Base-by-base conservation (phyloP, 805 yeast species). In the Myxozyma mucilagina region DNA sequence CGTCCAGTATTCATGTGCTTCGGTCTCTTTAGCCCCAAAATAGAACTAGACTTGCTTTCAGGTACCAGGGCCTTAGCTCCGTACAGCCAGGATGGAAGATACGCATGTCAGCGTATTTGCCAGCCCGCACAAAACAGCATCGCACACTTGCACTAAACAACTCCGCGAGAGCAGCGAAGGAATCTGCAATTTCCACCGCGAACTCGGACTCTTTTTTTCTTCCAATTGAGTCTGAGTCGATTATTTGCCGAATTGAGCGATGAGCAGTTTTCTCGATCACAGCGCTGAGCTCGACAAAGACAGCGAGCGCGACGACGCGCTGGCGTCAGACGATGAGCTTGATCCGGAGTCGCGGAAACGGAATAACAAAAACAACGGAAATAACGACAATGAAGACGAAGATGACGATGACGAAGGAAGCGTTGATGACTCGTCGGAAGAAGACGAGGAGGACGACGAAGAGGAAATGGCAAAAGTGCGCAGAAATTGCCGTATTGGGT, bases 381-480 rank as follows among this genome's bases (percentile, higher is more conserved):
- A 24, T 24, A 24, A 24, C 29, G 4, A 18, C 38, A 36, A 44
- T 29, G 38, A n/a, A 72, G 72, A 53, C 10, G 79, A 72, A 68
- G 78, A 74, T 57, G 76, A 72, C 35, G 81, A 76, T 61, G 80
- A 76, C 49, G 80, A 75, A 60, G 83, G 80, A 63, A 76, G 77
- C 29, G 74, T 69, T 18, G 94, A 81, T 63, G 94, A 89, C 68
- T 88, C 96, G 9, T 87, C 94, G 11, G 96, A 89, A 57, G 97
- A 92, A 63, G 97, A 91, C 44, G 96, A 89, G 7, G 96, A 89
- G 35, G 97, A 90, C 35, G 96, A 91, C 70, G 97, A 88, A 70
- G 97, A 92, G 67, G 97, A 92, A 70, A 84, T 88, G 50, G 82
- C 87, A 66, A 83, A 83, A 68, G 75, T 72, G 48, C 16, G 65